Base-by-base conservation (phyloP, 1,284 basidiomycete genomes). In the Phellinidium pouzarii region DNA sequence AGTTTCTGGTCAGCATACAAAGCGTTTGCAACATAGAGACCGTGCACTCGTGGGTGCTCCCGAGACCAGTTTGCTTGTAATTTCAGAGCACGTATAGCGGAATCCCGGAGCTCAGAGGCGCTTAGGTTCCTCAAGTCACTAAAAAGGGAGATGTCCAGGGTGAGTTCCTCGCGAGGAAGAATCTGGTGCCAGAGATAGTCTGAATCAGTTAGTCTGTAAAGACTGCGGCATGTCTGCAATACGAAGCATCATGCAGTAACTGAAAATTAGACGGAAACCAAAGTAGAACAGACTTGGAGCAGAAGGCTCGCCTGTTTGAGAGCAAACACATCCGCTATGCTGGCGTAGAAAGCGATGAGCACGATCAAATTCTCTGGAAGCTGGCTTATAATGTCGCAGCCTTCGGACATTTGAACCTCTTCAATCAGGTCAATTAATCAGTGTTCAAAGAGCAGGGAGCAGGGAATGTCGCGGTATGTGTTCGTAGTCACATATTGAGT, bases 121-220 rank as follows among this genome's bases (percentile, higher is more conserved):
- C 37, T 29, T 17, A 53, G 40, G 3, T 41, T 41, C 42, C 51
- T 47, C 20, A 50, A 40, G 40, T 57, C 55, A 12, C 22, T 17
- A 36, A 34, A 46, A 4, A 48, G 55, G 11, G 51, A 43, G 14
- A 53, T 40, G 8, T 44, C 38, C 2, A 57, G 26, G 34, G 55
- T 52, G 26, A 57, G 48, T 20, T 57, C 55, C 25, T 48, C 52
- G 12, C 52, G 38, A 11, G 55, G 55, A 40, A 53, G 40, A 14
- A 57, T 19, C 31, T 53, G 51, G 23, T 53, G 55, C 55, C 55
- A 57, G n/a, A 57, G 48, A 40, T 57, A 57, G 43, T 57, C 55
- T 19, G 51, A 50, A 20, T 57, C 52, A 20, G 48, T 47, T 17
- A 36, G 25, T 25, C 41, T 42, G 43, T 57, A 44, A 20, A 57